phyloP scores from a whole-genome alignment of 1,284 basidiomycete species.

The Malassezia equina region DNA sequence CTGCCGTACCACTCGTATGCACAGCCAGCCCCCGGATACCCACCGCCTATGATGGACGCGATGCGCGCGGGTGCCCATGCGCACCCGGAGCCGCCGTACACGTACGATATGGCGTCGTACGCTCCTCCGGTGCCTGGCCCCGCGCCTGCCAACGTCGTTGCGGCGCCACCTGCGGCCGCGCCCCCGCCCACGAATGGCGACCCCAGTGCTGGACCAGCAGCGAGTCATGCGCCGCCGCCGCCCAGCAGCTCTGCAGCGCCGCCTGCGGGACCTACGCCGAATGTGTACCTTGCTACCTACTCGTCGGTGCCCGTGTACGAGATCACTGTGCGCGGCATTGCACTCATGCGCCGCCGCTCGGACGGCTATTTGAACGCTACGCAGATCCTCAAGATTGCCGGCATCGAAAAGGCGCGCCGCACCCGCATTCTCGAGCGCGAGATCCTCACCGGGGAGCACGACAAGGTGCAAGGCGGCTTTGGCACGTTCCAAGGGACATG shows the following conservation, averaged over 20 bases:
- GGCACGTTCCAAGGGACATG: slow-evolving; percentile 99
- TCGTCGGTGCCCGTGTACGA: slow-evolving; percentile 51
- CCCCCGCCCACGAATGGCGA: not conserved
- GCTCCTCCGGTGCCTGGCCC: not conserved
- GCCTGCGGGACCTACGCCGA: slow-evolving; percentile 20
- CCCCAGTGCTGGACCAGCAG: no score
- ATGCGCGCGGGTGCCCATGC: not conserved
- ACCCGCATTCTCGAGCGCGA: slow-evolving; percentile 98
- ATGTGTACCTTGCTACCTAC: slow-evolving; percentile 48
- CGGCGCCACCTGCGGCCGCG: not conserved
- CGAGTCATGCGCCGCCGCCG: no score
- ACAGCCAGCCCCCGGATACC: not conserved
- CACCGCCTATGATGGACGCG: not conserved
- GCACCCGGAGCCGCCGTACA: not conserved
- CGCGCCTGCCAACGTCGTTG: no score
- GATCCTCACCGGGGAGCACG: slow-evolving; percentile 86
- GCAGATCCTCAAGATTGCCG: slow-evolving; percentile 96
- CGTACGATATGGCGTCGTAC: not conserved
- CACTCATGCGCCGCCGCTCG: slow-evolving; percentile 87
- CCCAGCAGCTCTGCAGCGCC: no score
- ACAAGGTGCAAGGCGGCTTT: slow-evolving; percentile 98
- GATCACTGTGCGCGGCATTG: slow-evolving; percentile 73
- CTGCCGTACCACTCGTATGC: slow-evolving; percentile 6
- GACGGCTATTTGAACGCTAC: slow-evolving; percentile 93
- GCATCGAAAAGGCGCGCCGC: slow-evolving; percentile 87